Percentiles rank a stretch among this genome's conserved stretches.
Evolutionary conservation across 257 asterid genomes (phyloP).

Genomic region (Echites panduratus): DNA sequence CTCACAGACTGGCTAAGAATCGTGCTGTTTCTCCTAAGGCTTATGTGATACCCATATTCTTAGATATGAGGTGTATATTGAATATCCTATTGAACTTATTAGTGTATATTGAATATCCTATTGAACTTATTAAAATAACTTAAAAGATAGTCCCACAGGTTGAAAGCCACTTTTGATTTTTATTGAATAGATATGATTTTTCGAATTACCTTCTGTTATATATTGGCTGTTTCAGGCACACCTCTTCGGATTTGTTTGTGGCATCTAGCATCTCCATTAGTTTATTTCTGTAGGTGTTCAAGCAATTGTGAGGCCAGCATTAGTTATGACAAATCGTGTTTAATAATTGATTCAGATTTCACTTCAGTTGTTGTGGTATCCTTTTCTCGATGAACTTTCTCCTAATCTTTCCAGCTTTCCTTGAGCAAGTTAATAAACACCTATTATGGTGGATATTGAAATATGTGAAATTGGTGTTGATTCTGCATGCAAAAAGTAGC

Average conservation of each 20-base stretch:
- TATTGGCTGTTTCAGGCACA: neutral
- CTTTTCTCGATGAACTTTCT: neutral
- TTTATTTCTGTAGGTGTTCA: neutral
- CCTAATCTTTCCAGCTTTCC: neutral
- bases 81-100: neutral
- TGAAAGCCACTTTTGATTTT: neutral
- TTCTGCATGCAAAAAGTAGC: neutral
- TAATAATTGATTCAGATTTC: neutral
- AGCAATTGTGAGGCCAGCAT: neutral
- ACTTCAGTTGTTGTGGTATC: neutral
- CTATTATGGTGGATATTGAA: neutral
- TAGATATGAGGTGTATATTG: neutral
- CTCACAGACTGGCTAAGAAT: neutral
- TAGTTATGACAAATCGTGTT: neutral
- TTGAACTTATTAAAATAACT: neutral
- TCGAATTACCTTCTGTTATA: neutral
- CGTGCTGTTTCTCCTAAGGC: neutral
- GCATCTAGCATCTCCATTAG: neutral
- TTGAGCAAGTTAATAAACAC: neutral
- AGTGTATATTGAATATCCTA: neutral
- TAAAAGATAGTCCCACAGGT: neutral
- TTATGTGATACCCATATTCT: neutral
- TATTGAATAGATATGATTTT: neutral
- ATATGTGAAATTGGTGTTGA: neutral
- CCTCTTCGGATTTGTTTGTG: neutral